phyloP scores from a whole-genome alignment of 768 basidiomycete species.

The Nidularia sp. region DNA sequence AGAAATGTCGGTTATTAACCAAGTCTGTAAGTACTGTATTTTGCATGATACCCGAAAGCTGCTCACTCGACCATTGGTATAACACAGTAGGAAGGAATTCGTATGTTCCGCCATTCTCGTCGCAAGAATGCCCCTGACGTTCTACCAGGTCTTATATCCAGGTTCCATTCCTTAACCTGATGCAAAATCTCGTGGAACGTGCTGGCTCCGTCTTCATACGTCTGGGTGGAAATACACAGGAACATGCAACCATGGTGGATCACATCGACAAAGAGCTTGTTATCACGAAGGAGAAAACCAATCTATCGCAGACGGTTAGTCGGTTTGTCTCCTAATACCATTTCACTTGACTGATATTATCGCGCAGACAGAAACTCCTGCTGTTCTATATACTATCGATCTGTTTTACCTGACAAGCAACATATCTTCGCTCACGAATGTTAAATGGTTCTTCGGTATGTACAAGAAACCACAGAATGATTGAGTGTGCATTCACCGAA shows the following conservation, averaged over 20 bases:
- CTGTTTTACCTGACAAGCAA: slow-evolving; percentile 64
- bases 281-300: slow-evolving; percentile 35
- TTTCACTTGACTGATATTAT: not conserved
- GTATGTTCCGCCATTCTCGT: not conserved
- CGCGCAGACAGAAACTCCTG: slow-evolving; percentile 55
- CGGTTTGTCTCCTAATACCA: not conserved
- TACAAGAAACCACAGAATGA: slow-evolving; percentile 3
- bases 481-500: not conserved
- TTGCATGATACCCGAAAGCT: not conserved
- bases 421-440: slow-evolving; percentile 52
- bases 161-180: slow-evolving; percentile 62
- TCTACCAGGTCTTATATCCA: slow-evolving; percentile 17
- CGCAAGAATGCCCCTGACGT: not conserved
- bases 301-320: slow-evolving; percentile 3
- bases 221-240: slow-evolving; percentile 67
- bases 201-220: slow-evolving; percentile 53
- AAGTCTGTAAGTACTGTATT: slow-evolving; percentile 44
- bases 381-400: slow-evolving; percentile 60
- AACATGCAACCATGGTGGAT: slow-evolving; percentile 38
- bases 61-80: not conserved
- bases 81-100: slow-evolving; percentile 48
- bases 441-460: slow-evolving; percentile 60
- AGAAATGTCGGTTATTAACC: slow-evolving; percentile 68
- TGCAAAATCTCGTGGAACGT: slow-evolving; percentile 54
- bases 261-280: slow-evolving; percentile 35